Evolutionary conservation across 495 filamentous ascomycete species (phyloP).

Genomic region (Penicillium riverlandense): DNA sequence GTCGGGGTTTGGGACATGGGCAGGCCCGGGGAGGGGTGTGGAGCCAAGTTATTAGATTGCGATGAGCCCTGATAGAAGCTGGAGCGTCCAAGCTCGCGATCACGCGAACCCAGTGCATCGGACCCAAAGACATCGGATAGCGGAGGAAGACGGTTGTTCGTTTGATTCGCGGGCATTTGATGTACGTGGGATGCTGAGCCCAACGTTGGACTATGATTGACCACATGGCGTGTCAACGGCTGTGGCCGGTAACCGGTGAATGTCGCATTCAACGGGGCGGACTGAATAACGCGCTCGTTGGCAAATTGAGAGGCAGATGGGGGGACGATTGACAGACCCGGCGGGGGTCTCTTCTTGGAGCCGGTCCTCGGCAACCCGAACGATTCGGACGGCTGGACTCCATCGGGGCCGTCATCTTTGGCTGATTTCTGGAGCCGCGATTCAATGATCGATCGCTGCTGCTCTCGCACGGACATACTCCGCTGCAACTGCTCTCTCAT

Average conservation of each 20-base stretch:
- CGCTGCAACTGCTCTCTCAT: slow-evolving; percentile 94
- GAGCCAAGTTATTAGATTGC: slow-evolving; percentile 60
- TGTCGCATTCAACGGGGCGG: slow-evolving; percentile 88
- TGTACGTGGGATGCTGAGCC: slow-evolving; percentile 87
- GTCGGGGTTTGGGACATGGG: slow-evolving; percentile 44
- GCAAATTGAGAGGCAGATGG: slow-evolving; percentile 94
- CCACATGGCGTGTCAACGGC: slow-evolving; percentile 72
- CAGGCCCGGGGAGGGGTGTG: slow-evolving; percentile 64
- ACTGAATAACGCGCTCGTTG: slow-evolving; percentile 93
- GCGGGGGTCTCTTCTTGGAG: slow-evolving; percentile 73
- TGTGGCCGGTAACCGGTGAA: slow-evolving; percentile 89
- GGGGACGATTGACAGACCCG: slow-evolving; percentile 89
- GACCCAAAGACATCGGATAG: slow-evolving; percentile 90
- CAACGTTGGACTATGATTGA: slow-evolving; percentile 79
- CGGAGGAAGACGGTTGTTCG: slow-evolving; percentile 86
- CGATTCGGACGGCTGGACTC: slow-evolving; percentile 43
- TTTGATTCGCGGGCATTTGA: slow-evolving; percentile 81
- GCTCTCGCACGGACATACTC: slow-evolving; percentile 87
- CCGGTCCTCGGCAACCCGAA: slow-evolving; percentile 59
- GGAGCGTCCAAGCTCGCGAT: slow-evolving; percentile 31
- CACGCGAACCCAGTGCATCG: slow-evolving; percentile 56
- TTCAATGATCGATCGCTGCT: slow-evolving; percentile 93
- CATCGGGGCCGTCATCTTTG: slow-evolving; percentile 64
- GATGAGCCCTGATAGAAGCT: slow-evolving; percentile 47
- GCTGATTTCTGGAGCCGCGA: slow-evolving; percentile 80